Percentiles rank a stretch among this genome's conserved stretches.
Conservation (phyloP, 257 asterid genomes). For the Solanum habrochaites region DNA sequence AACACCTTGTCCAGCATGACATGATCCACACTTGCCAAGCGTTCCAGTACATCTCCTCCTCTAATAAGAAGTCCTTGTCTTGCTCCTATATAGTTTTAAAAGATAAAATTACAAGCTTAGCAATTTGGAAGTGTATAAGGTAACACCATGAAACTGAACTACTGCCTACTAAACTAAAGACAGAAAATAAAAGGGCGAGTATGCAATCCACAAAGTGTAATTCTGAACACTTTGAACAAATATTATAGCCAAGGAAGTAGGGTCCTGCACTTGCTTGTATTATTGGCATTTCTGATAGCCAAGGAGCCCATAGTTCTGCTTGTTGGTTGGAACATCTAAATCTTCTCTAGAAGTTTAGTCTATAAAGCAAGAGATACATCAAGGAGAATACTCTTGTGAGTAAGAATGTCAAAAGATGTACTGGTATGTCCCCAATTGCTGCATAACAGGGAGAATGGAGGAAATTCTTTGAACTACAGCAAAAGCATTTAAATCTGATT, state of each 20-base stretch:
- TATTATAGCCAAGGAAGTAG: neutral
- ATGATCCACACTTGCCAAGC: conserved; percentile 72
- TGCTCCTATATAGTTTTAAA: conserved; percentile 48
- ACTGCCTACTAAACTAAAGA: neutral
- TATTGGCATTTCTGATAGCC: neutral
- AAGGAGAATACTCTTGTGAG: neutral
- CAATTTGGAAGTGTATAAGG: neutral
- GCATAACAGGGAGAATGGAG: neutral
- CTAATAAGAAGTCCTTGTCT: conserved; percentile 87
- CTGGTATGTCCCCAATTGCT: neutral
- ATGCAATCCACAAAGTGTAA: neutral
- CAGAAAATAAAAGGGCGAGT: neutral
- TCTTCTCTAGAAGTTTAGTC: neutral
- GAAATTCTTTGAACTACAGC: neutral
- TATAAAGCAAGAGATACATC: neutral
- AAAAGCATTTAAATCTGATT: neutral
- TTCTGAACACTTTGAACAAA: neutral
- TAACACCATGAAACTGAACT: neutral
- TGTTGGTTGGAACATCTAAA: neutral
- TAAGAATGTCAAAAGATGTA: neutral
- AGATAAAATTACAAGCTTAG: neutral
- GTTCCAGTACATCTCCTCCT: conserved; percentile 97
- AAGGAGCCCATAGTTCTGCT: neutral
- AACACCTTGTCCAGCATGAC: conserved; percentile 79
- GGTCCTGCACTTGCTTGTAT: neutral